A percentile compares a stretch with the other conserved stretches of the same genome.
phyloP scores from a whole-genome alignment of 148 eudicot genomes.

The Pouteria glomerata region DNA sequence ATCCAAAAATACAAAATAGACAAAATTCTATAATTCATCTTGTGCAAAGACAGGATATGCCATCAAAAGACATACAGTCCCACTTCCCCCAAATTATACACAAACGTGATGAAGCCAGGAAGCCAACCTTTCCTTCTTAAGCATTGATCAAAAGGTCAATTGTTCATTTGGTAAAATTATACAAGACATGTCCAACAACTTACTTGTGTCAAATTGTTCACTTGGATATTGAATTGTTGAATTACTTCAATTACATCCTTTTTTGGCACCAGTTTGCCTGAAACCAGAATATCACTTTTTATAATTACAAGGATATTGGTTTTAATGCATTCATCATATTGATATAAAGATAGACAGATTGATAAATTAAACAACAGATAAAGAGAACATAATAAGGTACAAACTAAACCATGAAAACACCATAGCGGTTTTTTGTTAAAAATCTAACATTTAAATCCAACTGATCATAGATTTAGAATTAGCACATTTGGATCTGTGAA shows the following conservation, averaged over 20 bases:
- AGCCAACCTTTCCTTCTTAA: no score
- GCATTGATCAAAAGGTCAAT: no score
- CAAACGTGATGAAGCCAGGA: no score
- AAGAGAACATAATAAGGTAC: no score
- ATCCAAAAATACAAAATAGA: no score
- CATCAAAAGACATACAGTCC: no score
- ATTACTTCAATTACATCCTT: slow-evolving; percentile 58
- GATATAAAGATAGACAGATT: not conserved
- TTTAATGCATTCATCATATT: not conserved
- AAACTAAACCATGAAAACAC: not conserved
- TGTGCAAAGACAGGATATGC: no score
- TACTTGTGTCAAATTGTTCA: slow-evolving; percentile 94
- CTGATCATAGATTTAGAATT: not conserved
- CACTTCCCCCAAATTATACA: no score
- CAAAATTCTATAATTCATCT: no score
- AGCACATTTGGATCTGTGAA: not conserved
- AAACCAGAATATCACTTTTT: slow-evolving; percentile 17
- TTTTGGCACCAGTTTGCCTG: slow-evolving; percentile 63
- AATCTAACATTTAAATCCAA: not conserved
- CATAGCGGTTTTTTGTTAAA: not conserved
- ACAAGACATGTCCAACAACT: slow-evolving; percentile 14
- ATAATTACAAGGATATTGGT: not conserved
- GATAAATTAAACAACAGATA: not conserved
- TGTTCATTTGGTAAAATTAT: no score
- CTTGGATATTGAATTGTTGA: slow-evolving; percentile 87